These are phyloP conservation scores for Trichoderma cornu-damae DNA, from an alignment of 2,329 filamentous ascomycete genomes.

Conservation along the genomic window DNA sequence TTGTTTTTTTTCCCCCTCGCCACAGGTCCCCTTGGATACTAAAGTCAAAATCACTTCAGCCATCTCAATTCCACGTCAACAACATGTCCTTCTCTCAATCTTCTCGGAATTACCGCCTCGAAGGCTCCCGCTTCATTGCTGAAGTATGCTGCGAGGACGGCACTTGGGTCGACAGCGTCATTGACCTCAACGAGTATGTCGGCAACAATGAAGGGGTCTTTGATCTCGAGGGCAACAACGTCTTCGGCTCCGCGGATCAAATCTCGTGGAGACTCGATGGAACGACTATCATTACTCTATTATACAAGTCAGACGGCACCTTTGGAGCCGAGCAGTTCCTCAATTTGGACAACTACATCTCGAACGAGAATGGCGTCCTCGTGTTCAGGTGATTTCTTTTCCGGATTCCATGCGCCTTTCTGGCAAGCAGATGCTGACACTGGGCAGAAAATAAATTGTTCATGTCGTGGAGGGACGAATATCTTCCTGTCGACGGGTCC, in stretches of 20 bases:
- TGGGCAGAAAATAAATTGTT: not conserved
- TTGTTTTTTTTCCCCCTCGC: too few species aligned
- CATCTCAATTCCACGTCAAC: not conserved
- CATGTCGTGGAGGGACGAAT: not conserved
- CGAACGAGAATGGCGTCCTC: not conserved
- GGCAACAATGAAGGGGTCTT: slow-evolving; percentile 5
- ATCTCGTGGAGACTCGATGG: slow-evolving; percentile 11
- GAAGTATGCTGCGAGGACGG: not conserved
- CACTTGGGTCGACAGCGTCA: not conserved
- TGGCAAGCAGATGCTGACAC: not conserved
- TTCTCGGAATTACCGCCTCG: slow-evolving; percentile 12
- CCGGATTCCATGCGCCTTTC: not conserved
- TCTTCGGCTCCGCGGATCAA: not conserved
- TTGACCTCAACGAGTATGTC: slow-evolving; percentile 8
- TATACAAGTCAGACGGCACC: slow-evolving; percentile 1
- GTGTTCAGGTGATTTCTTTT: slow-evolving; percentile 5
- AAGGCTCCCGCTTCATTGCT: slow-evolving; percentile 6
- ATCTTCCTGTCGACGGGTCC: too few species aligned
- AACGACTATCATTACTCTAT: not conserved
- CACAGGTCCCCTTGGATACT: not conserved
- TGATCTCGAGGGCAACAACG: not conserved
- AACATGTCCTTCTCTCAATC: slow-evolving; percentile 4
- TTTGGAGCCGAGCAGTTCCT: slow-evolving; percentile 7
- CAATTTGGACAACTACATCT: not conserved
- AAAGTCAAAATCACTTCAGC: not conserved